A percentile compares a stretch with the other conserved stretches of the same genome.
Evolutionary conservation across 495 filamentous ascomycete species (phyloP).

Genomic region (Podospora tetraspora): DNA sequence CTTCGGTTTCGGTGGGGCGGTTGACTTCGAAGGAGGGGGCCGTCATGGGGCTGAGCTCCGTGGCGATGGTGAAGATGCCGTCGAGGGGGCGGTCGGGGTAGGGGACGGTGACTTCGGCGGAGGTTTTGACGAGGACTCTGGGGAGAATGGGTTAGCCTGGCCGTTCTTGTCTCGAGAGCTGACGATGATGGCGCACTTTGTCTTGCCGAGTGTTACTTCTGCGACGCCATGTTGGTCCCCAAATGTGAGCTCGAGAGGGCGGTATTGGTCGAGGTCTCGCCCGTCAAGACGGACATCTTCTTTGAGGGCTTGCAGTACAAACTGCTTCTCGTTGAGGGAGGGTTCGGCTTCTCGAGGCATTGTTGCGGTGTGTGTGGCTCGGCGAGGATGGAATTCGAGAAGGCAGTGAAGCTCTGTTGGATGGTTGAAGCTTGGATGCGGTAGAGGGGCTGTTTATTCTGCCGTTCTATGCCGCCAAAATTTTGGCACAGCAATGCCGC

Average conservation of each 20-base stretch:
- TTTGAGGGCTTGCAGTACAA: constrained; percentile 67
- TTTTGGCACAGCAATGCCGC: constrained; percentile 23
- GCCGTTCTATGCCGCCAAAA: constrained; percentile 28
- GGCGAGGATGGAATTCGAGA: constrained; percentile 6
- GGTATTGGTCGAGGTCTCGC: constrained; percentile 70
- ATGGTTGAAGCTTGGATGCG: constrained; percentile 5
- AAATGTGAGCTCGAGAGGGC: constrained; percentile 70
- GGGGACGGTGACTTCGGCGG: constrained; percentile 79
- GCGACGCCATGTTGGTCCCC: constrained; percentile 87
- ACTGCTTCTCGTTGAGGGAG: constrained; percentile 71
- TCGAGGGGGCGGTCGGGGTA: constrained; percentile 87
- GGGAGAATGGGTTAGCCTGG: constrained; percentile 9
- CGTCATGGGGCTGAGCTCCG: constrained; percentile 88
- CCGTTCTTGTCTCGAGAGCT: not conserved
- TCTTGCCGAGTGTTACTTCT: constrained; percentile 86
- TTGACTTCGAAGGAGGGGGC: constrained; percentile 86
- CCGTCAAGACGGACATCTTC: constrained; percentile 78
- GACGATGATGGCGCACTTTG: constrained; percentile 52
- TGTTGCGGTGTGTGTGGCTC: constrained; percentile 13
- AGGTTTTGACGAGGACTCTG: constrained; percentile 79
- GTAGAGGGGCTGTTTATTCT: constrained; percentile 25
- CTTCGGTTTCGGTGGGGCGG: constrained; percentile 73
- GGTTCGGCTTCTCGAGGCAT: constrained; percentile 91
- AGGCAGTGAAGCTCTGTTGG: constrained; percentile 16
- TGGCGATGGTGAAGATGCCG: constrained; percentile 83